Conservation (phyloP, 192 early-diverging fungal genomes). For the Coemansia guatemalensis region DNA sequence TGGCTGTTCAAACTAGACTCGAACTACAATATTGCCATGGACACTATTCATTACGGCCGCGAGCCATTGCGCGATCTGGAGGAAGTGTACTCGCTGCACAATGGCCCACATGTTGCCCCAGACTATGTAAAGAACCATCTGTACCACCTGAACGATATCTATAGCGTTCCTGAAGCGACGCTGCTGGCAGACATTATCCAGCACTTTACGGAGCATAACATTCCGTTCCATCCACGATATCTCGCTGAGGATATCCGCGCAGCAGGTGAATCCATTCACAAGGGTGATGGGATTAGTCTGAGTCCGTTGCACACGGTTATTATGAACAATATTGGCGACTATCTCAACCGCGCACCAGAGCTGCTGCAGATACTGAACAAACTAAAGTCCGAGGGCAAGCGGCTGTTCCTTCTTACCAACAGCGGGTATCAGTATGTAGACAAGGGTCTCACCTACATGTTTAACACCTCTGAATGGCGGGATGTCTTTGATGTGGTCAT, state of each 20-base stretch:
- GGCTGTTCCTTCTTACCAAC: slow-evolving; percentile 61
- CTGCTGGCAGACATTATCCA: slow-evolving; percentile 61
- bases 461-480: slow-evolving; percentile 52
- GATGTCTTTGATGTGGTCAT: slow-evolving; percentile 65
- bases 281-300: slow-evolving; percentile 46
- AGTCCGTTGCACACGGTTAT: slow-evolving; percentile 55
- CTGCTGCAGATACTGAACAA: slow-evolving; percentile 55
- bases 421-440: slow-evolving; percentile 58
- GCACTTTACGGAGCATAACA: slow-evolving; percentile 58
- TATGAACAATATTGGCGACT: slow-evolving; percentile 51
- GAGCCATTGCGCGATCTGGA: slow-evolving; percentile 57
- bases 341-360: slow-evolving; percentile 52
- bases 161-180: slow-evolving; percentile 59
- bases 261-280: slow-evolving; percentile 57
- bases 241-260: slow-evolving; percentile 59
- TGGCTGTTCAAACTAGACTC: slow-evolving; percentile 67
- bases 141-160: slow-evolving; percentile 63
- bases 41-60: slow-evolving; percentile 56
- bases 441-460: slow-evolving; percentile 55
- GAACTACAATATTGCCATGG: slow-evolving; percentile 63
- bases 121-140: slow-evolving; percentile 58
- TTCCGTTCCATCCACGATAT: slow-evolving; percentile 63
- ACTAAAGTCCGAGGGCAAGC: slow-evolving; percentile 53
- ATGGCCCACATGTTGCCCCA: slow-evolving; percentile 59
- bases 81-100: slow-evolving; percentile 57